Evolutionary conservation across 2,329 filamentous ascomycete genomes (phyloP).

Genomic region (Fusarium papillatum): DNA sequence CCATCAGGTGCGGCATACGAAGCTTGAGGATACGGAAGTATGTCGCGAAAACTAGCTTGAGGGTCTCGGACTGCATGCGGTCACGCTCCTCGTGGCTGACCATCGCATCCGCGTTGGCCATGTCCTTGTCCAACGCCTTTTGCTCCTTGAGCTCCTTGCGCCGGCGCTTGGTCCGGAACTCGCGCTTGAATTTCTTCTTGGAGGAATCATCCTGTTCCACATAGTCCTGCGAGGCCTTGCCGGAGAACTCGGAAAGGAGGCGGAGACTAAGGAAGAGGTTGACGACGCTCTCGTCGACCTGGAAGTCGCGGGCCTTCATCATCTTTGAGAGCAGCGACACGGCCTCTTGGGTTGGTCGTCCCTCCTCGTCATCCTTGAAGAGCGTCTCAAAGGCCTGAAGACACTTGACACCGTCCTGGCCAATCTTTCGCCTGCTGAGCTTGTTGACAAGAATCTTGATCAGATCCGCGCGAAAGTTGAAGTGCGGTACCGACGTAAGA

Average conservation of each 20-base stretch:
- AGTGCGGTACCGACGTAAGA: constrained; percentile 88
- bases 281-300: constrained; percentile 86
- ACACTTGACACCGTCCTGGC: constrained; percentile 84
- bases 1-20: constrained; percentile 87
- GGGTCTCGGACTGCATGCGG: constrained; percentile 92
- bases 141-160: constrained; percentile 88
- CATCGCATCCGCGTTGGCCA: constrained; percentile 90
- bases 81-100: constrained; percentile 95
- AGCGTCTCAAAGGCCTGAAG: constrained; percentile 83
- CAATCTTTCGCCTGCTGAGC: constrained; percentile 79
- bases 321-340: constrained; percentile 90
- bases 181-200: constrained; percentile 76
- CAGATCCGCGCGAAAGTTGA: constrained; percentile 94
- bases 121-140: constrained; percentile 91
- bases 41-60: constrained; percentile 94
- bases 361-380: constrained; percentile 91
- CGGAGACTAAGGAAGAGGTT: constrained; percentile 94
- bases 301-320: constrained; percentile 91
- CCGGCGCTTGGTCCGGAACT: constrained; percentile 90
- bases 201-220: constrained; percentile 68
- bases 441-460: constrained; percentile 90
- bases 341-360: constrained; percentile 87
- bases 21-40: constrained; percentile 96
- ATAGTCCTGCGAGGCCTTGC: constrained; percentile 83
- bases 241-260: constrained; percentile 87